phyloP scores from a whole-genome alignment of 805 yeast genomes.

The Saccharomycopsis sp. region DNA sequence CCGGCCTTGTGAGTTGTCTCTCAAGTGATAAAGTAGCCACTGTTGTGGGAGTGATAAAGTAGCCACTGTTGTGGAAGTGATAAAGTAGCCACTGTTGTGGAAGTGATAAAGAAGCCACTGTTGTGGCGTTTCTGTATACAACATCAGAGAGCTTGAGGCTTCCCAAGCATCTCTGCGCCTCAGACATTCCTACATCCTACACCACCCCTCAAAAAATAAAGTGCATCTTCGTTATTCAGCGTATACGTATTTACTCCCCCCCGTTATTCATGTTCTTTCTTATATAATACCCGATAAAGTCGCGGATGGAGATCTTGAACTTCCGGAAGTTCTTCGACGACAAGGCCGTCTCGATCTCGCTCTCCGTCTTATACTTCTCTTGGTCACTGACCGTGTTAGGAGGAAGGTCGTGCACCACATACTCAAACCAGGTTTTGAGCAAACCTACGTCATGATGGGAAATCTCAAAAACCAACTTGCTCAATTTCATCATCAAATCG shows the following conservation, averaged over 20 bases:
- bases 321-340: slow-evolving; percentile 65
- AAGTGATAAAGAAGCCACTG: no score
- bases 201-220: no score
- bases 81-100: no score
- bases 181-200: no score
- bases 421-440: slow-evolving; percentile 51
- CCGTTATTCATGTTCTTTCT: slow-evolving; percentile 54
- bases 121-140: no score
- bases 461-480: slow-evolving; percentile 46
- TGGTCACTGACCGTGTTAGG: slow-evolving; percentile 53
- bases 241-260: not conserved
- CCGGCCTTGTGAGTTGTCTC: no score
- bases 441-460: slow-evolving; percentile 32
- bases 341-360: slow-evolving; percentile 52
- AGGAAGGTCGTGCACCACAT: slow-evolving; percentile 52
- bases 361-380: slow-evolving; percentile 60
- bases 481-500: slow-evolving; percentile 60
- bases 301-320: slow-evolving; percentile 63
- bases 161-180: no score
- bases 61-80: no score
- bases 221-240: no score
- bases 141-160: no score
- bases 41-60: no score
- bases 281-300: slow-evolving; percentile 77
- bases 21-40: no score